A percentile compares a stretch with the other conserved stretches of the same genome.
phyloP scores from a whole-genome alignment of 495 filamentous ascomycete species.

The Xylaria flabelliformis region DNA sequence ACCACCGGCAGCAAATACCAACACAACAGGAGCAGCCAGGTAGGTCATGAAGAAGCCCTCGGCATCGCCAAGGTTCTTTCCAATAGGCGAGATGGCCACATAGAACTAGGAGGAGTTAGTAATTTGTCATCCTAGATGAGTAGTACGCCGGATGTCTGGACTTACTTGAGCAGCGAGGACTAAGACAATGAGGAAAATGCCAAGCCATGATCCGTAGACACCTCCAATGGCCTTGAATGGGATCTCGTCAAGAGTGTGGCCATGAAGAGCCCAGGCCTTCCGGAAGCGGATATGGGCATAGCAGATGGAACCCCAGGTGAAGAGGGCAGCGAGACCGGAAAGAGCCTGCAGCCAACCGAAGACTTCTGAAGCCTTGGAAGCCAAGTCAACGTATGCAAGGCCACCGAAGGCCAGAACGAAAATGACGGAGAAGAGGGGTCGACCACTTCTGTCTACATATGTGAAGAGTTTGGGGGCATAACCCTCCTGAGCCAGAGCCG shows the following conservation, averaged over 20 bases:
- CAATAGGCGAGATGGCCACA: conserved; percentile 56
- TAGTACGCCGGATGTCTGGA: neutral
- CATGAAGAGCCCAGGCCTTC: conserved; percentile 66
- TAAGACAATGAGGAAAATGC: conserved; percentile 64
- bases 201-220: conserved; percentile 70
- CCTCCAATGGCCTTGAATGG: conserved; percentile 72
- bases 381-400: conserved; percentile 62
- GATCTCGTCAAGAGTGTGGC: conserved; percentile 70
- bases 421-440: conserved; percentile 60
- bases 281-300: conserved; percentile 67
- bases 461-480: conserved; percentile 63
- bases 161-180: conserved; percentile 68
- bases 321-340: conserved; percentile 61
- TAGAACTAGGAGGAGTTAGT: conserved; percentile 52
- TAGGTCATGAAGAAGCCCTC: conserved; percentile 68
- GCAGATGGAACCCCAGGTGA: conserved; percentile 64
- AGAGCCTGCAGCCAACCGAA: conserved; percentile 68
- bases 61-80: conserved; percentile 50
- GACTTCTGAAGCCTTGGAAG: conserved; percentile 52
- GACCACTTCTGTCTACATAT: conserved; percentile 64
- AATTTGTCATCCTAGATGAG: neutral
- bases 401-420: conserved; percentile 56
- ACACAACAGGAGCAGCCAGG: conserved; percentile 64
- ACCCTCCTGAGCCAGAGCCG: conserved; percentile 65
- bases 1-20: conserved; percentile 60